phyloP scores from a whole-genome alignment of 225 moss, liverwort and hornwort species.

The Sphagnum contortum region DNA sequence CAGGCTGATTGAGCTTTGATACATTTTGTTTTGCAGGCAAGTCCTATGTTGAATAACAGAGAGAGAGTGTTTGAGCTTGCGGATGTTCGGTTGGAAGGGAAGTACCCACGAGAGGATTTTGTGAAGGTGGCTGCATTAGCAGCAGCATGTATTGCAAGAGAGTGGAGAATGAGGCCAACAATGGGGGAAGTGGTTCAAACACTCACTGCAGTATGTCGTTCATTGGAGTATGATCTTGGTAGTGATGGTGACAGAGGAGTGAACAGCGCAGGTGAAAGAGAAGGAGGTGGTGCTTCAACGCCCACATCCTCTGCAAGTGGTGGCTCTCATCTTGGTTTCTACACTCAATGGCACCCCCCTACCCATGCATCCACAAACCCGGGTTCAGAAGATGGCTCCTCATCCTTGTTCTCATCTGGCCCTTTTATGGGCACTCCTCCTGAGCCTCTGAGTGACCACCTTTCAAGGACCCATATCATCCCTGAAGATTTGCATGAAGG shows the following conservation, averaged over 20 bases:
- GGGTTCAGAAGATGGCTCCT: slow-evolving; percentile 8
- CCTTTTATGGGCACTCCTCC: slow-evolving; percentile 6
- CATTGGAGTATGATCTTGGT: slow-evolving; percentile 33
- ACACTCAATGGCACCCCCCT: slow-evolving; percentile 14
- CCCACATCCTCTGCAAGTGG: slow-evolving; percentile 25
- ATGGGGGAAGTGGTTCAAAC: slow-evolving; percentile 40
- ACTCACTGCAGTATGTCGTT: slow-evolving; percentile 24
- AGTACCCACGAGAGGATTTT: slow-evolving; percentile 21
- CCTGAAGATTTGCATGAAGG: slow-evolving; percentile 41
- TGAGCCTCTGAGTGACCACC: slow-evolving; percentile 12
- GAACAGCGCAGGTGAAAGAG: slow-evolving; percentile 23
- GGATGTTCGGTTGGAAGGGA: slow-evolving; percentile 26
- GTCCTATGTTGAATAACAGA: slow-evolving; percentile 26
- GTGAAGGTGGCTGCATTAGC: slow-evolving; percentile 32
- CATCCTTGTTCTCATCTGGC: slow-evolving; percentile 15
- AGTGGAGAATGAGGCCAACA: slow-evolving; percentile 42
- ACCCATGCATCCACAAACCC: background rate
- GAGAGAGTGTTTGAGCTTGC: slow-evolving; percentile 20
- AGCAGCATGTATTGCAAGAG: slow-evolving; percentile 28
- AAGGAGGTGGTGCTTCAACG: slow-evolving; percentile 15
- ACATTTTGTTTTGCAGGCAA: slow-evolving; percentile 8
- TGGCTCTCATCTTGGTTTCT: slow-evolving; percentile 15
- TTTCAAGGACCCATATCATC: slow-evolving; percentile 13
- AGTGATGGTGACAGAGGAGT: slow-evolving; percentile 27
- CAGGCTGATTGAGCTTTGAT: background rate